phyloP scores from a whole-genome alignment of 768 basidiomycete genomes.

The Cystofilobasidium macerans region DNA sequence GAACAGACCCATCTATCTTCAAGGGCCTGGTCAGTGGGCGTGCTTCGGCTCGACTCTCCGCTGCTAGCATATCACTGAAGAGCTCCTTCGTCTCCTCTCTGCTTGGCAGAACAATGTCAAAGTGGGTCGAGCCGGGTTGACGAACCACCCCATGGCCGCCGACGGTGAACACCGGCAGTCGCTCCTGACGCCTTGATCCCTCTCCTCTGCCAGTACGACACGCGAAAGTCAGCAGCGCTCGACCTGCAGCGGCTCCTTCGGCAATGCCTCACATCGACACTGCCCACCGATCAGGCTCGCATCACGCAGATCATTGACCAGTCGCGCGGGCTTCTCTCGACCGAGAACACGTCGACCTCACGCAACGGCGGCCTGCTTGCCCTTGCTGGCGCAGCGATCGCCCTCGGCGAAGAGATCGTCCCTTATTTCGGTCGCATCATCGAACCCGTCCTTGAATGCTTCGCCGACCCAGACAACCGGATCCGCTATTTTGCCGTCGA shows the following conservation, averaged over 20 bases:
- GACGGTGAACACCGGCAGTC: not conserved
- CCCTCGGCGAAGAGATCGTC: slow-evolving; percentile 81
- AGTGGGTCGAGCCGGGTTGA: not conserved
- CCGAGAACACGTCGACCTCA: slow-evolving; percentile 69
- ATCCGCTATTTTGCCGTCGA: slow-evolving; percentile 93
- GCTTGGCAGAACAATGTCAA: slow-evolving; percentile 18
- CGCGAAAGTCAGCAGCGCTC: slow-evolving; percentile 85
- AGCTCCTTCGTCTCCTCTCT: not conserved
- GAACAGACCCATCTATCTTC: slow-evolving; percentile 23
- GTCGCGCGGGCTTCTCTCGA: slow-evolving; percentile 85
- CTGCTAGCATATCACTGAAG: too few relatives aligned
- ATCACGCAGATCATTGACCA: slow-evolving; percentile 86
- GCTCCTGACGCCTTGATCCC: not conserved
- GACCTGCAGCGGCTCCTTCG: slow-evolving; percentile 92
- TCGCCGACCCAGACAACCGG: slow-evolving; percentile 84
- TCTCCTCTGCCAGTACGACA: slow-evolving; percentile 53
- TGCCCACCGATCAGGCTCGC: slow-evolving; percentile 55
- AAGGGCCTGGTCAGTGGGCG: slow-evolving; percentile 26
- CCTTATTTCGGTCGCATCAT: slow-evolving; percentile 92
- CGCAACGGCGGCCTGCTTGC: slow-evolving; percentile 93
- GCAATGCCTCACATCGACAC: slow-evolving; percentile 41
- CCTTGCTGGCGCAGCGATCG: slow-evolving; percentile 92
- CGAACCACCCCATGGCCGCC: not conserved
- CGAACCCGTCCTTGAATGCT: slow-evolving; percentile 75
- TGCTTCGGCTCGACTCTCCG: too few relatives aligned